phyloP scores from a whole-genome alignment of 768 basidiomycete genomes.

The Leccinum variicolor region DNA sequence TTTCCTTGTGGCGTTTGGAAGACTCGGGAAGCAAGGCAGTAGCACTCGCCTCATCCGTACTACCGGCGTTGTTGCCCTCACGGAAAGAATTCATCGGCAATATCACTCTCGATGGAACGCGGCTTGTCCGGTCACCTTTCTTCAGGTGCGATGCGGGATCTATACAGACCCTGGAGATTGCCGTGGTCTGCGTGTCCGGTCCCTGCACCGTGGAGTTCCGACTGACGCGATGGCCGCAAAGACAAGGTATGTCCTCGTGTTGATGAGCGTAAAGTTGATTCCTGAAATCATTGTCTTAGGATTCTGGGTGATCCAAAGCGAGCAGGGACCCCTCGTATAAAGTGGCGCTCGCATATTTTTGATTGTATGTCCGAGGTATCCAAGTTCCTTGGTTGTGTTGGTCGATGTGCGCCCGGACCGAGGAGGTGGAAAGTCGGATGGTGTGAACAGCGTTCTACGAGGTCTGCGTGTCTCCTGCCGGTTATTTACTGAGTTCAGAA shows the following conservation, averaged over 20 bases:
- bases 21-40: constrained; percentile 2
- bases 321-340: background rate
- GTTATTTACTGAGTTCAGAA: too few relatives aligned
- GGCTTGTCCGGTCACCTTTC: constrained; percentile 4
- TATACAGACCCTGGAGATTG: constrained; percentile 20
- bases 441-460: background rate
- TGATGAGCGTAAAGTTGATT: background rate
- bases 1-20: constrained; percentile 19
- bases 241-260: constrained; percentile 22
- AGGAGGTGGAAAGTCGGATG: background rate
- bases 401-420: background rate
- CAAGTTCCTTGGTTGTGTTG: background rate
- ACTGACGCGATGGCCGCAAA: constrained; percentile 12
- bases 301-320: constrained; percentile 20
- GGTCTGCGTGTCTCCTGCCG: too few relatives aligned
- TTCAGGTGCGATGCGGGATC: constrained; percentile 16
- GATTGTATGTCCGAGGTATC: too few relatives aligned
- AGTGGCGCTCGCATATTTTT: background rate
- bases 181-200: constrained; percentile 19
- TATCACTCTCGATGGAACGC: constrained; percentile 12
- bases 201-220: constrained; percentile 23
- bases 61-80: constrained; percentile 10
- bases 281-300: constrained; percentile 6
- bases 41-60: constrained; percentile 2
- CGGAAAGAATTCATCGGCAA: constrained; percentile 16